phyloP scores from a whole-genome alignment of 2,329 filamentous ascomycete genomes.

The Corinectria fuckeliana region DNA sequence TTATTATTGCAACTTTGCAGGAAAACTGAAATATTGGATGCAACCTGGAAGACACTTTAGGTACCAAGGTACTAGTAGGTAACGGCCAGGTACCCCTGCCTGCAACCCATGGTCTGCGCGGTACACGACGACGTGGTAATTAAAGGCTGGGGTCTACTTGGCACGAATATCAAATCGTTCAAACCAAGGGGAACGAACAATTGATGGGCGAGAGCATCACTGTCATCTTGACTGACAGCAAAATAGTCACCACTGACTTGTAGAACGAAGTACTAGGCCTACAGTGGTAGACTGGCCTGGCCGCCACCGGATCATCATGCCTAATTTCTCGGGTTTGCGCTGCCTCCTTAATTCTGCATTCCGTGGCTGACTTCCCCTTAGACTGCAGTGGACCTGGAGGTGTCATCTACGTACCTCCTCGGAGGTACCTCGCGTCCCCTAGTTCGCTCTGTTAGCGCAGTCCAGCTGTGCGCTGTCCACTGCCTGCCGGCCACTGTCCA shows the following conservation, averaged over 20 bases:
- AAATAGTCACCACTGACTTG: too few species aligned
- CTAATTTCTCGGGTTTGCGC: background rate
- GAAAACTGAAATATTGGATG: too few species aligned
- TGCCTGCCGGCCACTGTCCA: background rate
- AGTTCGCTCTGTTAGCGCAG: background rate
- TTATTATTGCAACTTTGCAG: too few species aligned
- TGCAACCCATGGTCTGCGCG: background rate
- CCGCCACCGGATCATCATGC: background rate
- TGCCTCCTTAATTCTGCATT: background rate
- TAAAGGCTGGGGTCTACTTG: background rate
- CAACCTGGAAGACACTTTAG: too few species aligned
- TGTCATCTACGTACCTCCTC: slow-evolving; percentile 1
- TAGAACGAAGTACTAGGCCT: too few species aligned
- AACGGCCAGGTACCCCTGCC: slow-evolving; percentile 4
- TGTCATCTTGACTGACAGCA: background rate
- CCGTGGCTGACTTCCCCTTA: background rate
- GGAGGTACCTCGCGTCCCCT: background rate
- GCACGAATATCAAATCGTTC: background rate
- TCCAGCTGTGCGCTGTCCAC: background rate
- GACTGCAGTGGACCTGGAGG: too few species aligned
- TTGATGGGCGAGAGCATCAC: background rate
- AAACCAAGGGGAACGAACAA: background rate
- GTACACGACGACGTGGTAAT: background rate
- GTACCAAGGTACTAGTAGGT: background rate
- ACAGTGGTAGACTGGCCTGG: background rate